phyloP scores from a whole-genome alignment of 495 filamentous ascomycete species.

The Friedmanniomyces endolithicus region DNA sequence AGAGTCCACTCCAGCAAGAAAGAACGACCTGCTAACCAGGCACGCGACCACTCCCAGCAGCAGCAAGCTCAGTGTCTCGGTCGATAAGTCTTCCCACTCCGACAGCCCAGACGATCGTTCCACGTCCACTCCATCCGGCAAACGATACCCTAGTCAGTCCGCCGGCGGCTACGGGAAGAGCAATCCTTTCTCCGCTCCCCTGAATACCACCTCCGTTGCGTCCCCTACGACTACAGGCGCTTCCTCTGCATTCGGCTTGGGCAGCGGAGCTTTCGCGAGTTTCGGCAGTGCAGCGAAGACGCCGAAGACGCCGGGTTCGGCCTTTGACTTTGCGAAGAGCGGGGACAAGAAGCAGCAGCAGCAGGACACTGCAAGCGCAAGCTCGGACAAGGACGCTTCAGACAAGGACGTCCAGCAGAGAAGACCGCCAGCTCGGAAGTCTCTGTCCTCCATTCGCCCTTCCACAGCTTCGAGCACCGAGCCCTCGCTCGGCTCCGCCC shows the following conservation, averaged over 20 bases:
- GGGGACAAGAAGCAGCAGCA: conserved; percentile 20
- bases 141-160: conserved; percentile 60
- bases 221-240: conserved; percentile 70
- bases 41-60: conserved; percentile 38
- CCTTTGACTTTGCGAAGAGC: conserved; percentile 55
- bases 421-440: conserved; percentile 10
- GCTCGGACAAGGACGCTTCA: conserved; percentile 5
- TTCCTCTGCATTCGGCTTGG: conserved; percentile 85
- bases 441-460: conserved; percentile 2
- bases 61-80: conserved; percentile 84
- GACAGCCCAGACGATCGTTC: conserved; percentile 49
- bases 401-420: conserved; percentile 11
- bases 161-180: conserved; percentile 45
- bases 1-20: neutral
- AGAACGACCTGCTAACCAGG: conserved; percentile 1
- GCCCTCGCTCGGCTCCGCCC: neutral
- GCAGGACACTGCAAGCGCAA: neutral
- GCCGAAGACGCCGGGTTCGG: conserved; percentile 74
- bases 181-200: conserved; percentile 77
- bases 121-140: conserved; percentile 43
- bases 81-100: conserved; percentile 45
- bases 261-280: conserved; percentile 89
- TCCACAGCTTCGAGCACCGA: conserved; percentile 13
- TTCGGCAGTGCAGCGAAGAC: conserved; percentile 77
- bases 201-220: conserved; percentile 53